A percentile compares a stretch with the other conserved stretches of the same genome.
Conservation (phyloP, 2,329 filamentous ascomycete species). For the Chrysoporthe puriensis region DNA sequence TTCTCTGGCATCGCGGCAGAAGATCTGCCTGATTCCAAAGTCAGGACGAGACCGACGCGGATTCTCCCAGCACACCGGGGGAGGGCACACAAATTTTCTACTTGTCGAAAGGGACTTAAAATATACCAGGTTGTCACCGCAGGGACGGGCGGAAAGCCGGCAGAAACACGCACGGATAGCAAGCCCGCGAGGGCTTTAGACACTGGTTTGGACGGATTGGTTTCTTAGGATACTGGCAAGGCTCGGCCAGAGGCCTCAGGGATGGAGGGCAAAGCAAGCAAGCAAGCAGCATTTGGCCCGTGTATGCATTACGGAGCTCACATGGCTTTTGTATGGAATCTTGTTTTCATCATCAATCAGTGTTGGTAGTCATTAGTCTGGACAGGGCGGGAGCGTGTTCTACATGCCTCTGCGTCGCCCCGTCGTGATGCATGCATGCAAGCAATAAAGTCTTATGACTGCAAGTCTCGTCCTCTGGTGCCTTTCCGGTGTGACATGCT, state of each 20-base stretch:
- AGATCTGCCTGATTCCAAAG: constrained; percentile 21
- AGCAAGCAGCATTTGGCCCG: constrained; percentile 21
- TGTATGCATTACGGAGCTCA: constrained; percentile 23
- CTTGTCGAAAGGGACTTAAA: constrained; percentile 7
- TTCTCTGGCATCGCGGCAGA: constrained; percentile 23
- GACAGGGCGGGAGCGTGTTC: not conserved
- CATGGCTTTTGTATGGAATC: constrained; percentile 24
- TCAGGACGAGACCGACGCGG: constrained; percentile 13
- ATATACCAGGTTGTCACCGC: constrained; percentile 11
- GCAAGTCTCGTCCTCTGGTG: not conserved
- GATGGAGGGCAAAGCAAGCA: constrained; percentile 3
- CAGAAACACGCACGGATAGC: constrained; percentile 3
- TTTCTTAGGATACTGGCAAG: constrained; percentile 16
- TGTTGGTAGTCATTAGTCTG: constrained; percentile 18
- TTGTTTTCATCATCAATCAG: constrained; percentile 15
- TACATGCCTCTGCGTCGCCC: not conserved
- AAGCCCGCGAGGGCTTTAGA: constrained; percentile 5
- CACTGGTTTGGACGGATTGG: constrained; percentile 11
- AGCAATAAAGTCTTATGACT: constrained; percentile 18
- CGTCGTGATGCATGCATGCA: constrained; percentile 10
- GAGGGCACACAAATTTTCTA: constrained; percentile 11
- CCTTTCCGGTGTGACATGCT: not conserved
- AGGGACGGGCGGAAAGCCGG: constrained; percentile 6
- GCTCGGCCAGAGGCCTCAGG: constrained; percentile 7
- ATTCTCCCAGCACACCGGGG: constrained; percentile 15